phyloP scores from a whole-genome alignment of 805 yeast species.

The Lipomyces oligophaga region DNA sequence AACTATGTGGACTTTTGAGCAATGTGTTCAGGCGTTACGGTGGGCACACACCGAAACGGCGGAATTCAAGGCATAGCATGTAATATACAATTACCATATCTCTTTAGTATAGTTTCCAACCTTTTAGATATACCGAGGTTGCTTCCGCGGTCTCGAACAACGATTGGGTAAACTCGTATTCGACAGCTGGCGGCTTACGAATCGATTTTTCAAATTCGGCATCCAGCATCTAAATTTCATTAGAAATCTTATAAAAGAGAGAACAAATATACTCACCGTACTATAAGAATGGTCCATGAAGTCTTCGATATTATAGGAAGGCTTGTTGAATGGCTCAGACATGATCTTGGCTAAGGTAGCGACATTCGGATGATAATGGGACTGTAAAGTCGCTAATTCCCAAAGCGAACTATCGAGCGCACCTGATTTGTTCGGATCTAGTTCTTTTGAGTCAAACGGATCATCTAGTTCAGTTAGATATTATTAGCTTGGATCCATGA shows the following conservation, averaged over 20 bases:
- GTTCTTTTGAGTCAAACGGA: constrained; percentile 60
- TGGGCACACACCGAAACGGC: constrained; percentile 14
- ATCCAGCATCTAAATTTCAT: constrained; percentile 51
- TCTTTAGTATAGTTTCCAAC: constrained; percentile 11
- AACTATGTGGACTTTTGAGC: constrained; percentile 63
- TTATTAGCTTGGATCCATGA: not conserved
- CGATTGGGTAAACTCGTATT: constrained; percentile 49
- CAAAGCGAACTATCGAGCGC: constrained; percentile 86
- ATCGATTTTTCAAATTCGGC: constrained; percentile 44
- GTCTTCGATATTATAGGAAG: constrained; percentile 85
- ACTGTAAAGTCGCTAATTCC: constrained; percentile 77
- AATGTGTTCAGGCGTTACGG: constrained; percentile 32
- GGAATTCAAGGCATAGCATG: constrained; percentile 1
- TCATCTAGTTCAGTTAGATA: constrained; percentile 43
- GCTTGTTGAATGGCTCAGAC: constrained; percentile 84
- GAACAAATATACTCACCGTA: constrained; percentile 39
- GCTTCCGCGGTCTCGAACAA: constrained; percentile 30
- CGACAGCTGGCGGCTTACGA: constrained; percentile 57
- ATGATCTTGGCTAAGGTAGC: constrained; percentile 87
- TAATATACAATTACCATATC: not conserved
- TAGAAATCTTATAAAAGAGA: constrained; percentile 55
- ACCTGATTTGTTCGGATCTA: constrained; percentile 70
- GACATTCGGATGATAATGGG: constrained; percentile 93
- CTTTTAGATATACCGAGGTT: constrained; percentile 34
- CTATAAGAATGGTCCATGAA: constrained; percentile 87